phyloP scores from a whole-genome alignment of 371 early-diverging fungal genomes.

The Parasitella parasitica region DNA sequence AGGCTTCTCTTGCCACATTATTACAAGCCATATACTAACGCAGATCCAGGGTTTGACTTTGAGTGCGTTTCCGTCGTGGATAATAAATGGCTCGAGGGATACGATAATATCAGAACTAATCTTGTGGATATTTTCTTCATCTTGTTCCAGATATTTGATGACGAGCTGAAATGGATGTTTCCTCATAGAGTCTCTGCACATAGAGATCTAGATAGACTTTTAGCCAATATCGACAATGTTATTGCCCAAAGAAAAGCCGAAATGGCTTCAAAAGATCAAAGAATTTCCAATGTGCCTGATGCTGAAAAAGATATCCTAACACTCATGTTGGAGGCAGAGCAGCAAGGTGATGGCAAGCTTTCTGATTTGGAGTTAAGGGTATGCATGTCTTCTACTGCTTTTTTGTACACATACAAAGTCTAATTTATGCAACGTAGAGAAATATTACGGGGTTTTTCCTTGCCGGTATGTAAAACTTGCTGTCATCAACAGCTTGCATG shows the following conservation, averaged over 20 bases:
- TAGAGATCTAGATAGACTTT: constrained; percentile 8
- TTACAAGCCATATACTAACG: background rate
- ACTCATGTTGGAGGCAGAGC: constrained; percentile 41
- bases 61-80: background rate
- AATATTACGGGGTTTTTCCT: constrained; percentile 8
- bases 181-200: constrained; percentile 4
- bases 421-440: background rate
- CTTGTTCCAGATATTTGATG: constrained; percentile 22
- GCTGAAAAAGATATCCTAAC: constrained; percentile 49
- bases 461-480: background rate
- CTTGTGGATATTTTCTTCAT: constrained; percentile 17
- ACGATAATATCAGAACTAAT: constrained; percentile 2
- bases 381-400: background rate
- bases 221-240: constrained; percentile 13
- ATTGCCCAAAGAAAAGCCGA: constrained; percentile 24
- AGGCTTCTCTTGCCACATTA: too few species aligned
- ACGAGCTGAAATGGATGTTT: constrained; percentile 18
- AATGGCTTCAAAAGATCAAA: background rate
- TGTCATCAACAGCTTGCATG: too few species aligned
- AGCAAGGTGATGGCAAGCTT: constrained; percentile 16
- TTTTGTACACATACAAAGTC: background rate
- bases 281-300: constrained; percentile 6
- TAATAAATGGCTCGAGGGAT: constrained; percentile 18
- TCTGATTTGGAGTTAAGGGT: constrained; percentile 32
- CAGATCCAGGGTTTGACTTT: constrained; percentile 14